Base-by-base conservation (phyloP, 805 yeast genomes). In the Citeromyces matritensis region DNA sequence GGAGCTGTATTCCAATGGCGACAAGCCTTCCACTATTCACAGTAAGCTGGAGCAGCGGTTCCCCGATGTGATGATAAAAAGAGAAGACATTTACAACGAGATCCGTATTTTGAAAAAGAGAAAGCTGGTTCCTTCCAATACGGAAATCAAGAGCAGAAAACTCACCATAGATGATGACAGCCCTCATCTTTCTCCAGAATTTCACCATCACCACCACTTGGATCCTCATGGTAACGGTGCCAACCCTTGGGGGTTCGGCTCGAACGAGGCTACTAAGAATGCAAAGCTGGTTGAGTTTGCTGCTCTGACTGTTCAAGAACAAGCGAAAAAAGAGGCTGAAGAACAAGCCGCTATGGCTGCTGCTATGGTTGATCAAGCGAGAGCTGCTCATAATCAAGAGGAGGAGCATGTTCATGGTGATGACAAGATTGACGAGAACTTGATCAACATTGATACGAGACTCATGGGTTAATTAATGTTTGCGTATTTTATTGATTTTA, bases 11-110 rank as follows among this genome's bases (percentile, higher is more conserved):
- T 61, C 63, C 34, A 55, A 62, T 14, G 75, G 74, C 27, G 69
- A 71, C 32, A 68, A 68, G 45, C 75, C 75, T 5, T 55, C 63
- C 5, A 65, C 60, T 38, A 68, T 68, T 38, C 73, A 67, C 42
- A 57, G 60, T 23, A 68, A 65, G 37, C 58, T 68, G 36, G 57
- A 57, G 37, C 65, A 65, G 33, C 63, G 63, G 37, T 68, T 57
- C 43, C 72, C 69, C 15, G 72, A 65, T 32, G 63, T 68, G 28
- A 54, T 65, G 27, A 66, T 68, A 39, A 68, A 68, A 47, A 53
- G 74, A 35, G 74, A 68, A 42, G 75, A 68, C 44, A 68, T 68
- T 34, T 68, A 68, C 46, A 68, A 68, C 45, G 73, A 68, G 41
- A 66, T 68, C 42, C 47, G 75, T 33, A 71, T 71, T 12, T 60